These are phyloP conservation scores for Boletus sensibilis DNA, from an alignment of 768 basidiomycete genomes.

Conservation along the genomic window DNA sequence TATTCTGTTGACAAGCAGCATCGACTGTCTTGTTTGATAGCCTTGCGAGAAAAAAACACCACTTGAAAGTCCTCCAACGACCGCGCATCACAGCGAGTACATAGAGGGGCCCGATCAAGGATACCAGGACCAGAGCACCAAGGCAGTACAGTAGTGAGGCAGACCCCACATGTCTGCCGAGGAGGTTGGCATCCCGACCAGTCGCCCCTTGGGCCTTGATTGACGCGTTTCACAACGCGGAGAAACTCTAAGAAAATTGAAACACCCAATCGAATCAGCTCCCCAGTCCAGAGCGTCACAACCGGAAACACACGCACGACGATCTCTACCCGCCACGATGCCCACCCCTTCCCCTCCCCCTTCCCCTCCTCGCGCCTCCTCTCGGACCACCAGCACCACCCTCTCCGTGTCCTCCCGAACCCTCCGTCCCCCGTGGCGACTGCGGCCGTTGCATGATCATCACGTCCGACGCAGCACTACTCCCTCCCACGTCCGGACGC, in stretches of 20 bases:
- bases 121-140: not conserved
- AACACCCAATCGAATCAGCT: no score
- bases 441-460: slow-evolving; percentile 11
- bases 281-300: not conserved
- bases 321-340: slow-evolving; percentile 26
- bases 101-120: not conserved
- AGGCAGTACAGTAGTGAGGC: not conserved
- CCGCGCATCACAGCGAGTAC: not conserved
- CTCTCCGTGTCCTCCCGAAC: not conserved
- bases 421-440: slow-evolving; percentile 10
- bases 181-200: not conserved
- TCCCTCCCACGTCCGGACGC: slow-evolving; percentile 20
- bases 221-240: not conserved
- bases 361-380: slow-evolving; percentile 28
- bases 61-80: not conserved
- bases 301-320: not conserved
- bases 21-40: not conserved
- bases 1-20: no score
- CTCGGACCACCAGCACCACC: slow-evolving; percentile 12
- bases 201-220: not conserved
- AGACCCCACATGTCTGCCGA: not conserved
- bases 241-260: not conserved
- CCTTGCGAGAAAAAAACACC: not conserved
- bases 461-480: not conserved
- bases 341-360: slow-evolving; percentile 34